Base-by-base conservation (phyloP, 257 asterid genomes). In the Knoxia roxburghii region DNA sequence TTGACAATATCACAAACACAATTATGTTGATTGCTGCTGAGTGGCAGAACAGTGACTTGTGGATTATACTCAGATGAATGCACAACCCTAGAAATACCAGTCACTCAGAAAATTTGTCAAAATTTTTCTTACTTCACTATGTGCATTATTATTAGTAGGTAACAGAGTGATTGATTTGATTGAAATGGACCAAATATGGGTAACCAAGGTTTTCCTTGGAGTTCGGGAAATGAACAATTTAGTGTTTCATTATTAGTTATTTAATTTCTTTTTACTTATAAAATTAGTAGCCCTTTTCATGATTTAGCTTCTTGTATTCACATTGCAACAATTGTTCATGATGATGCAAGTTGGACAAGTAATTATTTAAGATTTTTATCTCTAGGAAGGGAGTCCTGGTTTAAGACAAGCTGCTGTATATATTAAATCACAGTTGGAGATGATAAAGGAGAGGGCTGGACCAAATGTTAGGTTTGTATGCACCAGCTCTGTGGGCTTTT, bases 331-430 rank as follows among this genome's bases (percentile, higher is more conserved):
- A n/a, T n/a, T n/a, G n/a, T n/a, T n/a, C 26, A 9, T 56, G 7
- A 7, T 13, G 29, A 30, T 57, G 24, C 21, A 13, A 57, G 10
- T 9, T 37, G 4, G 4, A 39, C 2, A 26, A 5, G 67, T 26
- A 43, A 0, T 43, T 63, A 24, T 3, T 53, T 35, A 26, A 35
- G 37, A n/a, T 35, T 35, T 30, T 35, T 40, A 2, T 55, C 49
- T 65, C 23, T 62, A 94, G 97, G 97, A 82, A 82, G 99, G 99
- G 72, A 82, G 77, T 73, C 92, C 82, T 69, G 97, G 99, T 67
- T 69, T 94, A 78, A 79, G 78, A 76, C 84, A 85, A 81, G 97
- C 96, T 5, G 99, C 95, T 17, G 67, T 56, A 11, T 94, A 94
- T 77, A 94, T 94, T 72, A 88, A 63, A 79, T 51, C 79, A 37